Base-by-base conservation (phyloP, 73 alveolate species). In the Uronychia setigera region DNA sequence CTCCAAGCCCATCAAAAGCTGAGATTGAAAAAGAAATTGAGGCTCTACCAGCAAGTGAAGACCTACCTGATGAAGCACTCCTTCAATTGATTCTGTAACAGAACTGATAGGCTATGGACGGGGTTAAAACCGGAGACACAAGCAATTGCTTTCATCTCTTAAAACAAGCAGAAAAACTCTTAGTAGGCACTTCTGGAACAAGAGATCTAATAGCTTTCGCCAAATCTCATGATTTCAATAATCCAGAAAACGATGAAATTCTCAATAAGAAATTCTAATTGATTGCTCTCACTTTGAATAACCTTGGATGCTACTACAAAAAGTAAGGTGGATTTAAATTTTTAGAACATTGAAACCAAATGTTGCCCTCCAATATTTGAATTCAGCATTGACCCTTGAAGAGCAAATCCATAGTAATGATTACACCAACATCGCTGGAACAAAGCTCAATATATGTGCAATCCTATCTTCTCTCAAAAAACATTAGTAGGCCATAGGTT, bases 391-490 rank as follows among this genome's bases (percentile, higher is more conserved):
- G 67, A 46, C 67, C n/a, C 67, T 46, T 5, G 67, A 46, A 19
- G 67, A 46, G 67, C 5, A 19, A 19, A 46, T 46, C 19, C n/a
- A 46, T 5, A 46, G 67, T 19, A 19, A 46, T 11, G 67, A 46
- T 46, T 46, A 46, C 19, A 11, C 67, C 19, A 83, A 83, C 77
- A 76, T 83, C n/a, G 91, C 91, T 26, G 91, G 91, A 32, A 76
- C 91, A 9, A 74, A 59, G 85, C 80, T 83, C n/a, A 83, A 83
- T 58, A 83, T 83, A 11, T 83, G 91, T 31, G 91, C 91, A 26
- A 76, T 83, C 1, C 80, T 83, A 9, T 83, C 91, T 0, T 29
- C 31, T 26, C 59, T 83, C 1, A 76, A 76, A 29, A 83, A 83
- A 82, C 91, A 83, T 77, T 75, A 76, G 74, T 30, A 82, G 31